A percentile compares a stretch with the other conserved stretches of the same genome.
Conservation (phyloP, 2,329 filamentous ascomycete genomes). For the Clarireedia homoeocarpa region DNA sequence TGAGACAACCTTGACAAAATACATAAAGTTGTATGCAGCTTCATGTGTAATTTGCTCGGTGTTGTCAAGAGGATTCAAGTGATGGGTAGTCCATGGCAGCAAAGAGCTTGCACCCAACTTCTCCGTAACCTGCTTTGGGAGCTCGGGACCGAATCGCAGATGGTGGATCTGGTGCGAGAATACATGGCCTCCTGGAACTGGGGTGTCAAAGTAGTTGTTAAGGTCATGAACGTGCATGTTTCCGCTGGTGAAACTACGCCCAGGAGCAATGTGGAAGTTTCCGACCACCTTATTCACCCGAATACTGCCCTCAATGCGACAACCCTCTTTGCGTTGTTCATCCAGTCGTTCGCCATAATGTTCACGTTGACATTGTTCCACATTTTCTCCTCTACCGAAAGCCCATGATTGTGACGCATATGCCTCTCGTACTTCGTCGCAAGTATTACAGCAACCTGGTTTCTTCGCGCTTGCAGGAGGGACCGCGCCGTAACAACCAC, state of each 20-base stretch:
- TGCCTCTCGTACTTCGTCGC: constrained; percentile 91
- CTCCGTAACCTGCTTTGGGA: constrained; percentile 62
- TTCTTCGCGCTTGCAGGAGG: constrained; percentile 66
- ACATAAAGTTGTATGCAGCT: constrained; percentile 93
- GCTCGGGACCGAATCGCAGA: constrained; percentile 85
- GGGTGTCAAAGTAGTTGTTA: constrained; percentile 82
- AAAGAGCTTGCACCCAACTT: constrained; percentile 47
- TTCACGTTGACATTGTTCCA: constrained; percentile 92
- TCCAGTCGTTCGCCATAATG: constrained; percentile 88
- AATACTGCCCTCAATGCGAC: constrained; percentile 83
- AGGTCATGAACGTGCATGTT: constrained; percentile 98
- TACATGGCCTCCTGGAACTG: constrained; percentile 64
- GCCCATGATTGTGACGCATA: constrained; percentile 88
- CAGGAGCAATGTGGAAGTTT: constrained; percentile 97
- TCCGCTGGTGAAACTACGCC: constrained; percentile 89
- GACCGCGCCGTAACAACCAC: constrained; percentile 81
- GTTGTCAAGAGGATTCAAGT: constrained; percentile 83
- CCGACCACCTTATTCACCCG: constrained; percentile 98
- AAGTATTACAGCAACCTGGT: constrained; percentile 91
- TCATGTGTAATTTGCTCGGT: constrained; percentile 71
- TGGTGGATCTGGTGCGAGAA: constrained; percentile 87
- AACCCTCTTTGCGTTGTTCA: constrained; percentile 83
- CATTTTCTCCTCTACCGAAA: constrained; percentile 83
- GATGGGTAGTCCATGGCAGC: constrained; percentile 75
- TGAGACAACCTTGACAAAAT: constrained; percentile 97